These are phyloP conservation scores for Aciculosporium take DNA, from an alignment of 2,329 filamentous ascomycete genomes.

Conservation along the genomic window DNA sequence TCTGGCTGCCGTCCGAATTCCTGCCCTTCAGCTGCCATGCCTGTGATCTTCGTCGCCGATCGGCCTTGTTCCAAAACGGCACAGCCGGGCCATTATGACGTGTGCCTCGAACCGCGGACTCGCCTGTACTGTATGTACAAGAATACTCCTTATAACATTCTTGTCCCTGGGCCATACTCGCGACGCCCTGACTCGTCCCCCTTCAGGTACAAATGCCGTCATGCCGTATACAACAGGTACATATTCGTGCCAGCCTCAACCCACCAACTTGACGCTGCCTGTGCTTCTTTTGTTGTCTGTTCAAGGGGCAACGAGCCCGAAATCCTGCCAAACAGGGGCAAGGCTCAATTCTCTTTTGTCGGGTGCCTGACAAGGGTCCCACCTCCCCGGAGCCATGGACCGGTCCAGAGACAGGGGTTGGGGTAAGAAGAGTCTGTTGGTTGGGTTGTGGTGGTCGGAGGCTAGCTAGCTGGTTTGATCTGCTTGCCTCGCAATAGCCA, in stretches of 20 bases:
- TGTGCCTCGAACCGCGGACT: background rate
- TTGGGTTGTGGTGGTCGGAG: background rate
- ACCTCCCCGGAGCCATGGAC: conserved; percentile 7
- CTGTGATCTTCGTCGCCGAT: background rate
- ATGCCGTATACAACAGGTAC: background rate
- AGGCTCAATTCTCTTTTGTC: conserved; percentile 3
- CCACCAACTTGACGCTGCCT: background rate
- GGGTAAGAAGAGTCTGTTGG: conserved; percentile 1
- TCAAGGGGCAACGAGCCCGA: conserved; percentile 1
- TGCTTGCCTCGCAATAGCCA: conserved; percentile 4
- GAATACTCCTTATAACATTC: background rate
- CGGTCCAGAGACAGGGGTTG: conserved; percentile 4
- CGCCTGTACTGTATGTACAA: background rate
- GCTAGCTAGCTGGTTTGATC: background rate
- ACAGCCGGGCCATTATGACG: background rate
- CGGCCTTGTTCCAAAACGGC: background rate
- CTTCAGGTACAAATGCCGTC: background rate
- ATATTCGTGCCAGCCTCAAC: background rate
- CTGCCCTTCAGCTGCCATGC: background rate
- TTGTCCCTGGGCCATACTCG: background rate
- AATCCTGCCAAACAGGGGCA: conserved; percentile 4
- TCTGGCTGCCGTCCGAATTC: background rate
- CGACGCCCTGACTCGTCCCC: background rate
- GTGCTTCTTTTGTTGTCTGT: conserved; percentile 1
- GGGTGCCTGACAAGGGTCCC: conserved; percentile 7